Base-by-base conservation (phyloP, 225 moss, liverwort and hornwort genomes). In the Ulota crispa region DNA sequence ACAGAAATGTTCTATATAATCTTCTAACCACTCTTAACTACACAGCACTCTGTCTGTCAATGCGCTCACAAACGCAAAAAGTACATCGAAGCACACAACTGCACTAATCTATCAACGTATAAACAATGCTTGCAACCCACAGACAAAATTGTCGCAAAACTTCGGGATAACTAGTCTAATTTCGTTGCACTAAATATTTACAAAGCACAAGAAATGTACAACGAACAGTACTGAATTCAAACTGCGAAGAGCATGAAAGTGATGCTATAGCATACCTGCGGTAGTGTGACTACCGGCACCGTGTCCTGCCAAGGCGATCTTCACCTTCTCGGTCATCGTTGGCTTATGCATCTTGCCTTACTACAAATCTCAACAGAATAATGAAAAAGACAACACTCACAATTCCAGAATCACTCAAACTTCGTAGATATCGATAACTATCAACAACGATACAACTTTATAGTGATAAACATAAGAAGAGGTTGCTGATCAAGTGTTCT, bases 261-360 rank as follows among this genome's bases (percentile, higher is more conserved):
- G 64, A 69, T 62, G 21, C 8, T 27, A 21, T 23, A 11, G 14
- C 19, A n/a, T 75, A 84, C 87, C 87, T 73, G 87, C 0, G 9
- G 68, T 9, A 37, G 73, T 2, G 11, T 52, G 34, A 16, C 24
- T 71, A 61, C 30, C 47, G 27, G 39, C 45, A 50, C 85, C 56
- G 2, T 67, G 85, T 10, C 88, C 76, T 80, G 80, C 83, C 78
- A 89, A 37, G 19, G 75, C 34, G 78, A 86, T 89, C 89, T 86
- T 86, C 86, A 84, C 86, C 89, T 89, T 89, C 9, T 89, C 86
- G 41, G 86, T 84, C 69, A 65, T 72, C 74, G 86, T 89, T 50
- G 80, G 88, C 39, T 81, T 68, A 45, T 81, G 75, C 87, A 84
- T 84, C 74, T 78, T 84, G 84, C n/a, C 84, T 78, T 1, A 3